phyloP scores from a whole-genome alignment of 1,284 basidiomycete genomes.

The Ustilago lituana region DNA sequence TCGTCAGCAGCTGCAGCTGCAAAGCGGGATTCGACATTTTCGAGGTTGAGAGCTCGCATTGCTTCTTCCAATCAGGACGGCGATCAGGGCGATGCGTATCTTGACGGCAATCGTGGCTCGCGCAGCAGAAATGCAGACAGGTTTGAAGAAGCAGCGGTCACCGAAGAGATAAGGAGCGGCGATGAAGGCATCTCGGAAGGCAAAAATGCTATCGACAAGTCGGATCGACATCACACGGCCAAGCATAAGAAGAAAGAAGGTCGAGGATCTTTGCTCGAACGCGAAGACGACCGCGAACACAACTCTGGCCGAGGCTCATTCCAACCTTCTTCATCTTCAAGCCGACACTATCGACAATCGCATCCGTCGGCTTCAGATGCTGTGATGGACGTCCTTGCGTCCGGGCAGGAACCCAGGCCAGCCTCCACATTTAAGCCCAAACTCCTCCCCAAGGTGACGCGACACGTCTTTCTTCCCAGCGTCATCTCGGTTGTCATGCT shows the following conservation, averaged over 20 bases:
- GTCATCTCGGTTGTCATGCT: slow-evolving; percentile 57
- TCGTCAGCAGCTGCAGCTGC: slow-evolving; percentile 8
- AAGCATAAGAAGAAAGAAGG: slow-evolving; percentile 50
- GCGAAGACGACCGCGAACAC: neutral
- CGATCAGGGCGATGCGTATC: neutral
- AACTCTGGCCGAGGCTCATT: neutral
- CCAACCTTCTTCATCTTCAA: neutral
- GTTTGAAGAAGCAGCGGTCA: slow-evolving; percentile 6
- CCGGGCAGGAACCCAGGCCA: slow-evolving; percentile 1
- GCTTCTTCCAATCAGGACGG: neutral
- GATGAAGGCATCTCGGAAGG: slow-evolving; percentile 11
- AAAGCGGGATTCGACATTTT: slow-evolving; percentile 18
- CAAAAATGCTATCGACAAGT: slow-evolving; percentile 13
- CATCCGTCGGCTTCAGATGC: neutral
- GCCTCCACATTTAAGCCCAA: slow-evolving; percentile 14
- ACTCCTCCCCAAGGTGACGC: slow-evolving; percentile 19
- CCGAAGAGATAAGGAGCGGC: neutral
- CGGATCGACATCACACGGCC: slow-evolving; percentile 35
- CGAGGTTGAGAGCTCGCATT: slow-evolving; percentile 20
- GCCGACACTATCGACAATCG: slow-evolving; percentile 2
- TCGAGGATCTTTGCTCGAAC: slow-evolving; percentile 32
- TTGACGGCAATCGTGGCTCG: neutral
- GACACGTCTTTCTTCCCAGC: slow-evolving; percentile 51
- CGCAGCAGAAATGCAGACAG: slow-evolving; percentile 2
- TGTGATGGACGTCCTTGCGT: neutral